Base-by-base conservation (phyloP, 306 rosid genomes). In the Prinsepia uniflora region DNA sequence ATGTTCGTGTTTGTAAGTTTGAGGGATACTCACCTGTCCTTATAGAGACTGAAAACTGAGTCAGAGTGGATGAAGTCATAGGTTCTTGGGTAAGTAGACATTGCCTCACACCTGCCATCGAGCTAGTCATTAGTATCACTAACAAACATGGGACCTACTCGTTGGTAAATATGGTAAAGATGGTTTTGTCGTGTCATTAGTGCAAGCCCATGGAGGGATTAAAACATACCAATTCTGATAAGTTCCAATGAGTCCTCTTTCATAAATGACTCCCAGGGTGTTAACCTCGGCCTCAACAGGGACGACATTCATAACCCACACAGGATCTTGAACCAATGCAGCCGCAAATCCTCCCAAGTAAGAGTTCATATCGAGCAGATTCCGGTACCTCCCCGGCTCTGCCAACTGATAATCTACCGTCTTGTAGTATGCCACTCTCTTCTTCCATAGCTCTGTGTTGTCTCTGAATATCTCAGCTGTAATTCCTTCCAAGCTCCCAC, bases 41-140 rank as follows among this genome's bases (percentile, higher is more conserved):
- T 78, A 73, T 84, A 90, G 76, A 90, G 91, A 79, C 80, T 86
- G 58, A 93, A 88, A 72, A 93, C 71, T 24, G 92, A 86, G 77
- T 89, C 95, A 17, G 92, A 96, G 65, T 94, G 99, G 64, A 94
- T 86, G 84, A 94, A 94, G 81, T 94, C 99, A 44, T 94, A 89
- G 14, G 97, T 87, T 82, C 96, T 74, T 17, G 99, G 96, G 61
- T 91, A 94, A n/a, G 96, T 91, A 24, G 99, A 91, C 96, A 91
- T 89, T 50, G 99, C 96, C 82, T 94, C 99, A 69, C 99, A 89
- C 97, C 97, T 93, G 72, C 56, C 11, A 79, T 8, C 44, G 72
- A 70, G 76, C 48, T 72, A 75, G 30, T 50, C 47, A n/a, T 73
- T 65, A 68, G 59, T 44, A 71, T 10, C 72, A 46, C 67, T 41